These are phyloP conservation scores for Plasmopara muralis DNA, from an alignment of 352 stramenopile species.

Conservation along the genomic window DNA sequence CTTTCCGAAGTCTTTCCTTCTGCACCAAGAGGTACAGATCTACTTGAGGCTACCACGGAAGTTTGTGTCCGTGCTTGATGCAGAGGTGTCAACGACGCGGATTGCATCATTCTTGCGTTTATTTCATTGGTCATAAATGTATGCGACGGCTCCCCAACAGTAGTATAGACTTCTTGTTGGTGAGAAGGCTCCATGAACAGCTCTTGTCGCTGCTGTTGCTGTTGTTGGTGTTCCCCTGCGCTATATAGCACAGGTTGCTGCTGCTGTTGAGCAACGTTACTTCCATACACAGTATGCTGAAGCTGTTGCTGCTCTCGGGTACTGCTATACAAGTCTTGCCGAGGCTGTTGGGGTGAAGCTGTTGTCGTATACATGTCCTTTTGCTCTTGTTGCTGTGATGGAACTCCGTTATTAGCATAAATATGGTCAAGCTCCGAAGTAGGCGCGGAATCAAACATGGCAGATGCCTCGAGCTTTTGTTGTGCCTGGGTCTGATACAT, in stretches of 20 bases:
- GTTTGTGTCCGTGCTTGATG: slow-evolving; percentile 3
- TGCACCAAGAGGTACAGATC: slow-evolving; percentile 1
- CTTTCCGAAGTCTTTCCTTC: slow-evolving; percentile 8
- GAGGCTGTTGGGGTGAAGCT: slow-evolving; percentile 1
- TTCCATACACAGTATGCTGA: slow-evolving; percentile 7
- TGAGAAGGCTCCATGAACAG: slow-evolving; percentile 9
- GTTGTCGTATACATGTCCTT: slow-evolving; percentile 10
- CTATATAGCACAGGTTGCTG: slow-evolving; percentile 6
- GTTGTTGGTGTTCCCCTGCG: neutral
- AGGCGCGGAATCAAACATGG: slow-evolving; percentile 18
- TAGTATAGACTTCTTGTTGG: slow-evolving; percentile 11
- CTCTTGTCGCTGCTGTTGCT: slow-evolving; percentile 6
- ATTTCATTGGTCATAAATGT: slow-evolving; percentile 10
- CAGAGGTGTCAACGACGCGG: slow-evolving; percentile 8
- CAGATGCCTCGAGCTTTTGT: slow-evolving; percentile 9
- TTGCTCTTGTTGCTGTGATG: slow-evolving; percentile 10
- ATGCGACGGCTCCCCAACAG: slow-evolving; percentile 7
- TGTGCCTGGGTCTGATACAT: slow-evolving; percentile 4
- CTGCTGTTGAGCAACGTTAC: neutral
- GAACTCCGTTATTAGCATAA: slow-evolving; percentile 17
- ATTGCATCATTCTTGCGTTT: slow-evolving; percentile 14
- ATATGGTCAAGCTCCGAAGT: slow-evolving; percentile 17
- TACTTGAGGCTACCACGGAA: slow-evolving; percentile 1
- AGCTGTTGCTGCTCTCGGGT: slow-evolving; percentile 6
- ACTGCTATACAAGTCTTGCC: slow-evolving; percentile 4